Conservation (phyloP, 768 basidiomycete genomes). For the Omphalotus guepiniiformis region DNA sequence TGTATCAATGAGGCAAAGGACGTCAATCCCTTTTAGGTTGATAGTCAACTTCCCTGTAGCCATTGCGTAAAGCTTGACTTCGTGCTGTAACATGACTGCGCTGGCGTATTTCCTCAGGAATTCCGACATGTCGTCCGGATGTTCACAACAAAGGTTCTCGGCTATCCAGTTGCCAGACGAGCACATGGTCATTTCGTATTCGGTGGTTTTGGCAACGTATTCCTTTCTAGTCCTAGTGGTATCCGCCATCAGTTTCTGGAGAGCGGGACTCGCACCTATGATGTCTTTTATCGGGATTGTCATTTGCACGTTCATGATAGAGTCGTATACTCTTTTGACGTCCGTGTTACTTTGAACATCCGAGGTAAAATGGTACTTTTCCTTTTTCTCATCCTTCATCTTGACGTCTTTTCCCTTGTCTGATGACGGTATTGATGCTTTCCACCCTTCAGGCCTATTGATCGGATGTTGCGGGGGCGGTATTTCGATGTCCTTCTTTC, state of each 20-base stretch:
- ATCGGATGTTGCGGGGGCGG: slow-evolving; percentile 4
- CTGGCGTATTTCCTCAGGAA: too few relatives aligned
- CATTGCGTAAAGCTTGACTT: too few relatives aligned
- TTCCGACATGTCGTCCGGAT: too few relatives aligned
- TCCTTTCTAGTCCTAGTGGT: not conserved
- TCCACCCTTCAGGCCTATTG: slow-evolving; percentile 8
- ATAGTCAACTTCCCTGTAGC: too few relatives aligned
- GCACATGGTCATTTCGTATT: too few relatives aligned
- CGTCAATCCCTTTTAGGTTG: too few relatives aligned
- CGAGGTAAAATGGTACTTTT: slow-evolving; percentile 7
- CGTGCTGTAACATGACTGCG: too few relatives aligned
- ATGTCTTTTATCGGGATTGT: not conserved
- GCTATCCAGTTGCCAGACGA: too few relatives aligned
- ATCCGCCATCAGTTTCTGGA: not conserved
- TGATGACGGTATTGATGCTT: slow-evolving; percentile 2
- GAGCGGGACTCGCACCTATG: not conserved
- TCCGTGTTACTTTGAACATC: not conserved
- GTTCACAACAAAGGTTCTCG: too few relatives aligned
- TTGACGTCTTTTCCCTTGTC: not conserved
- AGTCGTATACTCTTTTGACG: not conserved
- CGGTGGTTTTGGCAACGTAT: too few relatives aligned
- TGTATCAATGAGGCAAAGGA: too few relatives aligned
- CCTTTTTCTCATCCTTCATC: not conserved
- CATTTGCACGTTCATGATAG: not conserved
- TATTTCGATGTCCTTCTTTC: too few relatives aligned